Evolutionary conservation across 1,284 basidiomycete genomes (phyloP).

Genomic region (Mycena citricolor): DNA sequence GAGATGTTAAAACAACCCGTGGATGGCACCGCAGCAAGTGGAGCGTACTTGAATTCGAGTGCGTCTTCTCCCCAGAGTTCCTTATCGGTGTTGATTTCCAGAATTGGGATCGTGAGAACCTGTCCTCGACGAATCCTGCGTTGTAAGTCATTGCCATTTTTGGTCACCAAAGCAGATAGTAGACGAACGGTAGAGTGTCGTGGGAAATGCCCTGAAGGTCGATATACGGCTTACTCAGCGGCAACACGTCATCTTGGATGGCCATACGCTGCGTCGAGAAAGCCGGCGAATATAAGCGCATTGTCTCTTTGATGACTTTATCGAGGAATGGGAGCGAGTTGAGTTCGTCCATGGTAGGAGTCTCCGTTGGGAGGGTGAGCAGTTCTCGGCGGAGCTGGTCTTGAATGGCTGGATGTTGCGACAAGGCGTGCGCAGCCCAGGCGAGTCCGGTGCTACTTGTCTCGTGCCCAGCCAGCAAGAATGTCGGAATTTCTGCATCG

Average conservation of each 20-base stretch:
- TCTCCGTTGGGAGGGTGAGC: slow-evolving; percentile 44
- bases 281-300: slow-evolving; percentile 40
- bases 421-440: slow-evolving; percentile 67
- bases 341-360: slow-evolving; percentile 62
- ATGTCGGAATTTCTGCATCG: slow-evolving; percentile 53
- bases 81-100: slow-evolving; percentile 23
- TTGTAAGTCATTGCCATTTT: not conserved
- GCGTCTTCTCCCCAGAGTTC: slow-evolving; percentile 33
- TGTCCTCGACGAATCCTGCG: slow-evolving; percentile 24
- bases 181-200: slow-evolving; percentile 34
- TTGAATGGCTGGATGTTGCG: slow-evolving; percentile 56
- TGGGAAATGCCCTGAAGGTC: slow-evolving; percentile 41
- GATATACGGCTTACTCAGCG: slow-evolving; percentile 45
- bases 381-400: slow-evolving; percentile 71
- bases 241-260: slow-evolving; percentile 57
- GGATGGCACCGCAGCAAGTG: not conserved
- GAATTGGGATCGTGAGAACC: slow-evolving; percentile 26
- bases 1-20: not conserved
- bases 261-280: slow-evolving; percentile 4
- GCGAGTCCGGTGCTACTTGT: slow-evolving; percentile 44
- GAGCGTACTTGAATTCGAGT: slow-evolving; percentile 25
- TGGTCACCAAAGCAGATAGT: no score
- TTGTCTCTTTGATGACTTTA: slow-evolving; percentile 63
- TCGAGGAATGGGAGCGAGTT: slow-evolving; percentile 62
- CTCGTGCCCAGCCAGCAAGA: slow-evolving; percentile 74